Evolutionary conservation across 768 basidiomycete species (phyloP), one percentile per base, ranked within the genome.

Genomic region (Naganishia vaughanmartiniae): DNA sequence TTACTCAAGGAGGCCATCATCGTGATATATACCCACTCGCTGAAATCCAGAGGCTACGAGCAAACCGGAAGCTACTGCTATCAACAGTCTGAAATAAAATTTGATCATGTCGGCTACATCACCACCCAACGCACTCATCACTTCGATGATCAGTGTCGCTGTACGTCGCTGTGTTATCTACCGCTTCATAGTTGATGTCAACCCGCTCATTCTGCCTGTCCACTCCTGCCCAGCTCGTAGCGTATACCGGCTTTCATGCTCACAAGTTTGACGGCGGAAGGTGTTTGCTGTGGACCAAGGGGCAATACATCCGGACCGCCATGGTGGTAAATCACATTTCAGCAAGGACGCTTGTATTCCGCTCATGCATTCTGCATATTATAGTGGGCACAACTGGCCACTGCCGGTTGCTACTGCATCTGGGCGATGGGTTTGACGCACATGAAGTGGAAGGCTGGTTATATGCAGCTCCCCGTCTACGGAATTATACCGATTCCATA

Each of bases 321-420:
- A 63, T 63, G 60, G 39, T 45, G 39, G 60, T 36, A 30, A 63
- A 42, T 63, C 26, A 19, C 24, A 4, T 34, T 19, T 24, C n/a
- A 7, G 4, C 14, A 4, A 9, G 30, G 28, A 31, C 26, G 33
- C 34, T 0, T 39, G 3, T 12, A 39, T 10, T 12, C n/a, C 31
- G 36, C 21, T 36, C 17, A 58, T 42, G 17, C 34, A 63, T 24
- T 63, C 11, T 11, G n/a, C 14, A 21, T 28, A 4, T 26, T 6
- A n/a, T 34, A 63, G 60, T 63, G 60, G 60, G 60, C 60, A 24
- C 60, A 63, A 63, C 42, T 63, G 14, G 39, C 36, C n/a, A 63
- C 60, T 24, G 60, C 60, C 14, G 19, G 26, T 12, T 63, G 60
- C 28, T 63, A 63, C 24, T 42, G 39, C 26, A 17, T 63, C 36